A percentile compares a stretch with the other conserved stretches of the same genome.
phyloP scores from a whole-genome alignment of 1,284 basidiomycete genomes.

The Cystobasidium pallidum region DNA sequence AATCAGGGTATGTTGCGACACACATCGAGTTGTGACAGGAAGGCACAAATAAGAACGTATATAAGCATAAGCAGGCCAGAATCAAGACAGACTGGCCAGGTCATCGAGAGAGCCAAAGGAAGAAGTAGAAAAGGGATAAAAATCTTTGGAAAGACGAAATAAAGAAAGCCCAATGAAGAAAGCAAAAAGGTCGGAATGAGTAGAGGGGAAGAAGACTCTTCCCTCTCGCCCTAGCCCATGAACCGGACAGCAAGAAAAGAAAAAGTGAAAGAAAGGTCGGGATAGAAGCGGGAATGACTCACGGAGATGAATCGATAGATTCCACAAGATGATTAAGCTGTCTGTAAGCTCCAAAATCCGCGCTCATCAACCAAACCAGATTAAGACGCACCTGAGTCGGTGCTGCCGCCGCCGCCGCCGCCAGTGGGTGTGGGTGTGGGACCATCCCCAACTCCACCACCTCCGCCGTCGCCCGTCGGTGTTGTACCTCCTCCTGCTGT shows the following conservation, averaged over 20 bases:
- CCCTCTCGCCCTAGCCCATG: not conserved
- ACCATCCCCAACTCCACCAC: not conserved
- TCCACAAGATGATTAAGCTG: not conserved
- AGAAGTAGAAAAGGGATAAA: not conserved
- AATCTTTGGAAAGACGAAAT: not conserved
- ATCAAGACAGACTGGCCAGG: not conserved
- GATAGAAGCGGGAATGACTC: not conserved
- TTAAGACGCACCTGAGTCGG: conserved; percentile 5
- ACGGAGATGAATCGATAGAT: not conserved
- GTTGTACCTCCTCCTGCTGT: not conserved
- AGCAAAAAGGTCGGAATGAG: not conserved
- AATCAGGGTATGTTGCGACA: not conserved
- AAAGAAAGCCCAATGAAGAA: not conserved
- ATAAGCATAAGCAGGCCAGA: not conserved
- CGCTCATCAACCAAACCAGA: not conserved
- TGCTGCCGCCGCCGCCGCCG: not conserved
- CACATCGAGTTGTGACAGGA: not conserved
- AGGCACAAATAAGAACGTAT: not conserved
- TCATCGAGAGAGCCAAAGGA: not conserved
- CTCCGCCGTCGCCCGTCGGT: not conserved
- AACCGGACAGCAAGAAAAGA: not conserved
- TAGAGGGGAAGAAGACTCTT: not conserved
- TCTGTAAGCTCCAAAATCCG: too few species aligned
- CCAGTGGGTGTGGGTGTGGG: not conserved
- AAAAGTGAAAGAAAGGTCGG: not conserved